These are phyloP conservation scores for Diversispora eburnea DNA, from an alignment of 192 early-diverging fungal species.

Conservation along the genomic window DNA sequence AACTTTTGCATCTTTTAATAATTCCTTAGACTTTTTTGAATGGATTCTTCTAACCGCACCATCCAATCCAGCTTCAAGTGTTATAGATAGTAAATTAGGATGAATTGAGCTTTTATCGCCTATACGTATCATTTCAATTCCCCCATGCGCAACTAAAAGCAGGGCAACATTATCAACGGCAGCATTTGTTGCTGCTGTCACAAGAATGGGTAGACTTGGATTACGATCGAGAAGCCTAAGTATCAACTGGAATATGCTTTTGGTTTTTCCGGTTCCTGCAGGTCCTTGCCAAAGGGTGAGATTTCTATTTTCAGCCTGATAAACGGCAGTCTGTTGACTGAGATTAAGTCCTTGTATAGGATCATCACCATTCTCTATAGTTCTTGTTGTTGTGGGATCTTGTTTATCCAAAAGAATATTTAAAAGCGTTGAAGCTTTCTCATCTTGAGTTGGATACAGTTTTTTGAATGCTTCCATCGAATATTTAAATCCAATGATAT, in stretches of 20 bases:
- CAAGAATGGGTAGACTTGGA: background rate
- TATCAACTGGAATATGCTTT: background rate
- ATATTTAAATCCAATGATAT: background rate
- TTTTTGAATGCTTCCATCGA: background rate
- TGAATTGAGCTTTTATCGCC: background rate
- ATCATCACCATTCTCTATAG: background rate
- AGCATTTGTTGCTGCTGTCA: conserved; percentile 5
- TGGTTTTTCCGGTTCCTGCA: conserved; percentile 1
- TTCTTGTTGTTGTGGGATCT: background rate
- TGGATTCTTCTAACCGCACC: background rate
- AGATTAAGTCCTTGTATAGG: background rate
- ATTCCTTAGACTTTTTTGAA: background rate
- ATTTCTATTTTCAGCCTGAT: background rate
- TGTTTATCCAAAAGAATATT: background rate
- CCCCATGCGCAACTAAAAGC: background rate
- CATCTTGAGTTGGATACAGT: background rate
- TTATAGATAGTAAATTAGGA: background rate
- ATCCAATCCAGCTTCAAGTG: background rate
- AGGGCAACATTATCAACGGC: conserved; percentile 1
- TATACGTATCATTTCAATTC: background rate
- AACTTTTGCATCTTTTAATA: background rate
- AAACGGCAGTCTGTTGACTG: background rate
- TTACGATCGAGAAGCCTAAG: background rate
- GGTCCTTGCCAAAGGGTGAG: conserved; percentile 3
- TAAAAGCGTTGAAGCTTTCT: background rate